Base-by-base conservation (phyloP, 164 flowering plant species). In the Malania oleifera region DNA sequence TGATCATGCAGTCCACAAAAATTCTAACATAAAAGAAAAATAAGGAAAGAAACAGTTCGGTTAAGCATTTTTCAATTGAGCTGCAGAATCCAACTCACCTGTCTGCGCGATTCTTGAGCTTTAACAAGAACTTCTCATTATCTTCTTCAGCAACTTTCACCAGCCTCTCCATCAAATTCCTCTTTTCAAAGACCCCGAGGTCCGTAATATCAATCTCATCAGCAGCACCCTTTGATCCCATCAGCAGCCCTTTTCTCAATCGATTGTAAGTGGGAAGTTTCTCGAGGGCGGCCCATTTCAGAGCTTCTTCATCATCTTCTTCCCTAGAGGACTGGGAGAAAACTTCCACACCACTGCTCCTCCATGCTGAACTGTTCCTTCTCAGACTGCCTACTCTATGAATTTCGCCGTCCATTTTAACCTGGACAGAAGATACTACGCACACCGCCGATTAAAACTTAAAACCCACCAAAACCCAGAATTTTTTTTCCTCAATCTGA, bases 251-350 rank as follows among this genome's bases (percentile, higher is more conserved):
- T 71, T 72, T 89, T 77, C 73, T 81, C 31, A 86, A 45, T 18
- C 93, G 75, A 61, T 76, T 74, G 45, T 70, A 81, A 3, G 96
- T 89, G 0, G 93, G 91, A 6, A 89, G 77, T 38, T 76, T 84
- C 67, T 89, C 84, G 1, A 89, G 74, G 14, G 89, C 80, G 28
- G 92, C 96, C 96, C 96, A 84, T 67, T 62, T 84, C 1, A 89
- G 75, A 22, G 87, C 96, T 54, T 86, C 96, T 60, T 89, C 92
- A 39, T 89, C 91, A 27, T 86, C 85, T 60, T 80, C 85, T 0
- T 76, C 81, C 27, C 73, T 26, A 10, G 73, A 49, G 19, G 86
- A 85, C 35, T 73, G 61, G 0, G 91, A 85, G 35, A 87, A 80
- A 5, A 66, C 73, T 7, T 79, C 84, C 22, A 26, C 24, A 0